Evolutionary conservation across 768 basidiomycete species (phyloP).

Genomic region (Trametes cingulata): DNA sequence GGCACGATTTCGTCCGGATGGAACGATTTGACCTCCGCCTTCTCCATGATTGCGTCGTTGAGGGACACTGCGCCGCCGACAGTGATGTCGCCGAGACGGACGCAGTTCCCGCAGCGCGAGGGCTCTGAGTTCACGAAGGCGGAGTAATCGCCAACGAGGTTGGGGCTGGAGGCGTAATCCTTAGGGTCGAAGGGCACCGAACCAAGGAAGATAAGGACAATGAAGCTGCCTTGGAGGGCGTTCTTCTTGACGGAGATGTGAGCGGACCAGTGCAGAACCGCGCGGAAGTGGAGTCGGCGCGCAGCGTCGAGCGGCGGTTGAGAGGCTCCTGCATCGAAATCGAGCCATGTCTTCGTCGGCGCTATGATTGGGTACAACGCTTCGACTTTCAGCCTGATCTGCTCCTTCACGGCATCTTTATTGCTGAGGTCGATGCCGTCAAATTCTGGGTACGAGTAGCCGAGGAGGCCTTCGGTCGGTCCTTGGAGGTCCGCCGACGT

Average conservation of each 20-base stretch:
- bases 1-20: slow-evolving; percentile 14
- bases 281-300: background rate
- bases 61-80: slow-evolving; percentile 4
- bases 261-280: slow-evolving; percentile 41
- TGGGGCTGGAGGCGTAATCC: slow-evolving; percentile 2
- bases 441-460: slow-evolving; percentile 55
- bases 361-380: slow-evolving; percentile 27
- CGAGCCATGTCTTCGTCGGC: background rate
- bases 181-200: slow-evolving; percentile 37
- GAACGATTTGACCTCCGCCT: slow-evolving; percentile 1
- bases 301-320: background rate
- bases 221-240: slow-evolving; percentile 43
- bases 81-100: background rate
- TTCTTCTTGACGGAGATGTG: slow-evolving; percentile 43
- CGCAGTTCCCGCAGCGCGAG: slow-evolving; percentile 43
- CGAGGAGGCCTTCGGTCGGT: slow-evolving; percentile 31
- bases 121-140: slow-evolving; percentile 40
- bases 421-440: slow-evolving; percentile 37
- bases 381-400: slow-evolving; percentile 37
- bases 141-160: slow-evolving; percentile 42
- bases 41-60: slow-evolving; percentile 12
- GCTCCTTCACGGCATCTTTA: slow-evolving; percentile 28
- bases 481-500: slow-evolving; percentile 33
- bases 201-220: slow-evolving; percentile 48
- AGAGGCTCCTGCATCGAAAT: background rate